A percentile compares a stretch with the other conserved stretches of the same genome.
Conservation (phyloP, 179 eudicot species). For the Actinidia arguta region DNA sequence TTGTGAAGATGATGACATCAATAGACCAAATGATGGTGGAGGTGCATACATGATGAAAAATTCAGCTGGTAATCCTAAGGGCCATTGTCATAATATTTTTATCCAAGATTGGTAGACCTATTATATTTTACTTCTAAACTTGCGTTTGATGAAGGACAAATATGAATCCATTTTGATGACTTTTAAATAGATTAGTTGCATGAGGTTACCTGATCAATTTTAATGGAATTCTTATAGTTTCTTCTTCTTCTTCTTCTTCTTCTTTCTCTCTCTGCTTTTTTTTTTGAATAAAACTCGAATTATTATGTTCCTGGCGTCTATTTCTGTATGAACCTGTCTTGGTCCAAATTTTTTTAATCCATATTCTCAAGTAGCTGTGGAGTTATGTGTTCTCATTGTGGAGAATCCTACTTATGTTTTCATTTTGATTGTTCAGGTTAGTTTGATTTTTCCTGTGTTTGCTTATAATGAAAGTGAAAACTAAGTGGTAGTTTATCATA, state of each 20-base stretch:
- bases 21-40: constrained; percentile 65
- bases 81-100: background rate
- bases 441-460: background rate
- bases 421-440: background rate
- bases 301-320: too few species aligned
- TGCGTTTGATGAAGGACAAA: background rate
- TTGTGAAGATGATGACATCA: constrained; percentile 78
- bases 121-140: background rate
- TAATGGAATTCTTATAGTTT: background rate
- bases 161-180: background rate
- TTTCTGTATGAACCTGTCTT: too few species aligned
- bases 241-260: background rate
- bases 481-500: constrained; percentile 30
- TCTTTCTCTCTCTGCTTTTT: background rate
- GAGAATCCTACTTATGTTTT: background rate
- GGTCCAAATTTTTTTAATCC: too few species aligned
- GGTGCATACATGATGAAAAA: constrained; percentile 50
- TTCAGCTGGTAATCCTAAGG: constrained; percentile 51
- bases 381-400: background rate
- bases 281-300: too few species aligned
- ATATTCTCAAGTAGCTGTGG: background rate
- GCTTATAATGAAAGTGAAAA: background rate
- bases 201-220: constrained; percentile 4
- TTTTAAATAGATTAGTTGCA: background rate
- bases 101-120: background rate